Conservation (phyloP, 1,284 basidiomycete genomes). For the Fomitopsis palustris region DNA sequence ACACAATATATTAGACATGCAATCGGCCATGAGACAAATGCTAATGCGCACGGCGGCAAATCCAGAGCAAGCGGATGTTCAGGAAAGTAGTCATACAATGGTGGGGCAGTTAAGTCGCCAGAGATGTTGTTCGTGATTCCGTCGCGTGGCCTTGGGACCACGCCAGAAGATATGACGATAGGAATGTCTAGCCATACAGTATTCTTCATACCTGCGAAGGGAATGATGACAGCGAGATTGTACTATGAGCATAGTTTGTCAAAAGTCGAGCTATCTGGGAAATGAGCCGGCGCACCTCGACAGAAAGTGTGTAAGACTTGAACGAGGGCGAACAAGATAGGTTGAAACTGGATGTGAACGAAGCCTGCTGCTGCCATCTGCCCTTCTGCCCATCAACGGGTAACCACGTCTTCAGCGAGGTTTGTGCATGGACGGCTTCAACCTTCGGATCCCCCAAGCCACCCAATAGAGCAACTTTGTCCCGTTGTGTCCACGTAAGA, state of each 20-base stretch:
- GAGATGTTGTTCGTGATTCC: too few species aligned
- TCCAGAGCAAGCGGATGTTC: not conserved
- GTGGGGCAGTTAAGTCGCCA: not conserved
- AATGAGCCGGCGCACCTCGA: not conserved
- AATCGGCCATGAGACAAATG: not conserved
- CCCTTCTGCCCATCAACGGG: not conserved
- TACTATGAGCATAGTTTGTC: not conserved
- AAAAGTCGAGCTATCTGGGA: not conserved
- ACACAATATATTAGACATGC: not conserved
- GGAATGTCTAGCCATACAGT: not conserved
- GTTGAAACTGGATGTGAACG: not conserved
- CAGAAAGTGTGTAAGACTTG: not conserved
- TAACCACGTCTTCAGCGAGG: not conserved
- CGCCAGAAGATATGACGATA: not conserved
- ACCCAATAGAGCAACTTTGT: not conserved
- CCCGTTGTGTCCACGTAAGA: not conserved
- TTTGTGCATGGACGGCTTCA: not conserved
- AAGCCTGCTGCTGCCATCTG: not conserved
- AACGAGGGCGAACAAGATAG: constrained; percentile 1
- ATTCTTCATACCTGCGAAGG: constrained; percentile 5
- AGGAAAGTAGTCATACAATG: not conserved
- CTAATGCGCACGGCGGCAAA: not conserved
- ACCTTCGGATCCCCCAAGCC: not conserved
- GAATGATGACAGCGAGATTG: not conserved
- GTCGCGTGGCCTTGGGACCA: not conserved